Conservation (phyloP, 75 land plant genomes). For the Sequoia sempervirens region DNA sequence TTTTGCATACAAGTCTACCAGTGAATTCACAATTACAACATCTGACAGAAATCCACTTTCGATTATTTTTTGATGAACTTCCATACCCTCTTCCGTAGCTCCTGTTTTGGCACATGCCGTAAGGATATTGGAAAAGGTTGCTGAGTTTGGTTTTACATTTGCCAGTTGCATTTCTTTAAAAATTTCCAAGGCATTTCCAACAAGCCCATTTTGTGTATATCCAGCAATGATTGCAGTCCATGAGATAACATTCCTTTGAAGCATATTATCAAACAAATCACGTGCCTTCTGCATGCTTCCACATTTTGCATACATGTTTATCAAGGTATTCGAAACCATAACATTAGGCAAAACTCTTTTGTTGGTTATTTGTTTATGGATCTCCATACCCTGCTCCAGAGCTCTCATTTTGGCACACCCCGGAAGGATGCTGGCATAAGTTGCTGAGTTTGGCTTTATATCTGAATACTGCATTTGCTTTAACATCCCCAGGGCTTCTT, state of each 20-base stretch:
- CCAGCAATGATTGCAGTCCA: slow-evolving; percentile 24
- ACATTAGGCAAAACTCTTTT: background rate
- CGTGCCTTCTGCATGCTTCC: slow-evolving; percentile 15
- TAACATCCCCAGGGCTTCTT: background rate
- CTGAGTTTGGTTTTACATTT: slow-evolving; percentile 7
- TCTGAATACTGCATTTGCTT: slow-evolving; percentile 5
- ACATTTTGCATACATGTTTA: slow-evolving; percentile 20
- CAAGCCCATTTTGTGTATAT: slow-evolving; percentile 15
- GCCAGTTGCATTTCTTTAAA: slow-evolving; percentile 13
- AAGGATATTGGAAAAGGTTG: slow-evolving; percentile 6
- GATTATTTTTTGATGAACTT: slow-evolving; percentile 11
- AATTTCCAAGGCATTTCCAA: background rate
- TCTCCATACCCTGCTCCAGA: slow-evolving; percentile 24
- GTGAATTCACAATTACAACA: background rate
- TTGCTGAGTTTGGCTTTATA: slow-evolving; percentile 16
- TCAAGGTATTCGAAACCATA: background rate
- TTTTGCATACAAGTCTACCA: slow-evolving; percentile 24
- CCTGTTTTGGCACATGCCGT: slow-evolving; percentile 17
- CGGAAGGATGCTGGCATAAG: slow-evolving; percentile 24
- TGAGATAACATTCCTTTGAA: slow-evolving; percentile 3
- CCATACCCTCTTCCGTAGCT: slow-evolving; percentile 8
- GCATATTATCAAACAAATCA: slow-evolving; percentile 18
- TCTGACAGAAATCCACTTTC: background rate
- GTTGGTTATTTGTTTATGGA: background rate
- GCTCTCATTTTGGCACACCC: slow-evolving; percentile 31